phyloP scores from a whole-genome alignment of 768 basidiomycete species.

The Leccinum uliginosum region DNA sequence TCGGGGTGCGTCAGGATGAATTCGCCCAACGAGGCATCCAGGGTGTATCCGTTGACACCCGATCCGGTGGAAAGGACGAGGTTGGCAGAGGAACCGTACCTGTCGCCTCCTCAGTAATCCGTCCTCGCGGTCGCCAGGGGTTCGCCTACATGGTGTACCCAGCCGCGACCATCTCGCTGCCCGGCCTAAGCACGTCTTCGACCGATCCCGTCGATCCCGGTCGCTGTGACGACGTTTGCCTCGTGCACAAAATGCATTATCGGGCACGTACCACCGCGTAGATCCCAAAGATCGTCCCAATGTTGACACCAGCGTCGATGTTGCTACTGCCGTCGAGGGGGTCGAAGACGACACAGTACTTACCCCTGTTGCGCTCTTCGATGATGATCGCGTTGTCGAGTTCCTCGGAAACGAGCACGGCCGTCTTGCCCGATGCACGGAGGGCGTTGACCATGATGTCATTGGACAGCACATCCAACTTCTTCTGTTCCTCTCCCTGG shows the following conservation, averaged over 20 bases:
- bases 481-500: conserved; percentile 99
- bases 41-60: conserved; percentile 97
- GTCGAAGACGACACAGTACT: conserved; percentile 98
- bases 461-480: conserved; percentile 94
- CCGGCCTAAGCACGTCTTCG: conserved; percentile 87
- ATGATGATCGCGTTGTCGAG: conserved; percentile 90
- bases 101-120: conserved; percentile 22
- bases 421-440: conserved; percentile 92
- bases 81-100: conserved; percentile 95
- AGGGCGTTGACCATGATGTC: conserved; percentile 99
- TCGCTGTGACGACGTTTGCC: conserved; percentile 38
- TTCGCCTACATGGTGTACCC: conserved; percentile 90
- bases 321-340: conserved; percentile 95
- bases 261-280: conserved; percentile 73
- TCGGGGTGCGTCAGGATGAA: conserved; percentile 99
- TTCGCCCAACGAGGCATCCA: conserved; percentile 93
- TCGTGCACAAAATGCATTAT: not conserved
- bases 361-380: conserved; percentile 73
- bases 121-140: not conserved
- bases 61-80: conserved; percentile 91
- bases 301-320: conserved; percentile 98
- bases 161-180: conserved; percentile 95
- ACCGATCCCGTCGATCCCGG: conserved; percentile 76
- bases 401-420: conserved; percentile 96
- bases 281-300: conserved; percentile 96